These are phyloP conservation scores for Cryptosporidium canis DNA, from an alignment of 169 alveolate genomes.

Conservation along the genomic window DNA sequence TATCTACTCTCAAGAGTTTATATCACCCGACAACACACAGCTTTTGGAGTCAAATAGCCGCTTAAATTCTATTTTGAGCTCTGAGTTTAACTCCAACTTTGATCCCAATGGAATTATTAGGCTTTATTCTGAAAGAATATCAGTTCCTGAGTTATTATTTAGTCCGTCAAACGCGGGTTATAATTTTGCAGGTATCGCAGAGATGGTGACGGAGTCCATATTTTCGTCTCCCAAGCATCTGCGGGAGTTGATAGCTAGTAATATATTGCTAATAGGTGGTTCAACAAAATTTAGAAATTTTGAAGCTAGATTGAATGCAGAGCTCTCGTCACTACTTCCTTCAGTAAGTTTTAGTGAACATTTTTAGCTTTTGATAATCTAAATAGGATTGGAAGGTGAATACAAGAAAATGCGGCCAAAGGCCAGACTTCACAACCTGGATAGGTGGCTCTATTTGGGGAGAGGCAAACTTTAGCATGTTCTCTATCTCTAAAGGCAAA, in stretches of 20 bases:
- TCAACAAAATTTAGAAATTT: constrained; percentile 55
- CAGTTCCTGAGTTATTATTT: constrained; percentile 47
- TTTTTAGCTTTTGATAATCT: background rate
- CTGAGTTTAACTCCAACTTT: background rate
- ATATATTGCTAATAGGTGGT: constrained; percentile 54
- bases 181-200: constrained; percentile 50
- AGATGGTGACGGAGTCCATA: constrained; percentile 46
- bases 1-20: background rate
- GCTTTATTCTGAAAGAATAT: constrained; percentile 50
- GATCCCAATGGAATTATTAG: background rate
- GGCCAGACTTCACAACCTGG: constrained; percentile 49
- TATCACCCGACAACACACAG: constrained; percentile 18
- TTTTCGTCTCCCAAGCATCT: constrained; percentile 35
- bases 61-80: background rate
- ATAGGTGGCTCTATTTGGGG: constrained; percentile 69
- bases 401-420: constrained; percentile 11
- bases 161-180: constrained; percentile 33
- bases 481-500: background rate
- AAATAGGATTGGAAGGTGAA: constrained; percentile 24
- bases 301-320: constrained; percentile 19
- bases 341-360: constrained; percentile 22
- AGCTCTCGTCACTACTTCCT: constrained; percentile 14
- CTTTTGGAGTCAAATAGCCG: background rate
- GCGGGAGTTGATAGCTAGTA: constrained; percentile 42
- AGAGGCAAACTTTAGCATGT: constrained; percentile 1